Evolutionary conservation across 129 eudicot genomes (phyloP).

Genomic region (Lactuca saligna): DNA sequence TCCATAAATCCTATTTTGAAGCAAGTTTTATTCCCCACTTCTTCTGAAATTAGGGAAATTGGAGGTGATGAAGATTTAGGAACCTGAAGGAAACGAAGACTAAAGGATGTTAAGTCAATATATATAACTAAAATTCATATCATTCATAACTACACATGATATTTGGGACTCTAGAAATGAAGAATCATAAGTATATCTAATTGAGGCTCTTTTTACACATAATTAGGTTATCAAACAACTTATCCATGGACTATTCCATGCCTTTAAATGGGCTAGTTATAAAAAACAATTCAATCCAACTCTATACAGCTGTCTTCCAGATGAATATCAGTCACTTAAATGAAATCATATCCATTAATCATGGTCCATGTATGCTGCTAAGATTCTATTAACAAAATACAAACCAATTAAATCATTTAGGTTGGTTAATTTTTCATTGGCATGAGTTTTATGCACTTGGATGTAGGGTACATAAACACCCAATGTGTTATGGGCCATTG

Average conservation of each 20-base stretch:
- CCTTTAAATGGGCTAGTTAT: not conserved
- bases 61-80: constrained; percentile 38
- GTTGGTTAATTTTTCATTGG: not conserved
- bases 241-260: constrained; percentile 10
- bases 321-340: constrained; percentile 8
- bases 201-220: constrained; percentile 14
- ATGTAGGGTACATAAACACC: too few species aligned
- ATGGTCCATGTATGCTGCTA: constrained; percentile 5
- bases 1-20: constrained; percentile 42
- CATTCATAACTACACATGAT: not conserved
- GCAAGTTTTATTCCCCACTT: constrained; percentile 14
- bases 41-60: constrained; percentile 32
- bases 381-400: not conserved
- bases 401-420: not conserved
- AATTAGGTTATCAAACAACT: not conserved
- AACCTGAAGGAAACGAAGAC: constrained; percentile 69
- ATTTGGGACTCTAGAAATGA: not conserved
- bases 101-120: constrained; percentile 43
- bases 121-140: constrained; percentile 3
- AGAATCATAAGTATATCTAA: not conserved
- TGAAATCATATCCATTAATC: not conserved
- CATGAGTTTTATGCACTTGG: not conserved
- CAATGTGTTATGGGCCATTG: too few species aligned
- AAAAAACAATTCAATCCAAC: constrained; percentile 10
- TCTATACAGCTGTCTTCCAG: not conserved